Base-by-base conservation (phyloP, 805 yeast species). In the Blastobotrys mokoenaii region DNA sequence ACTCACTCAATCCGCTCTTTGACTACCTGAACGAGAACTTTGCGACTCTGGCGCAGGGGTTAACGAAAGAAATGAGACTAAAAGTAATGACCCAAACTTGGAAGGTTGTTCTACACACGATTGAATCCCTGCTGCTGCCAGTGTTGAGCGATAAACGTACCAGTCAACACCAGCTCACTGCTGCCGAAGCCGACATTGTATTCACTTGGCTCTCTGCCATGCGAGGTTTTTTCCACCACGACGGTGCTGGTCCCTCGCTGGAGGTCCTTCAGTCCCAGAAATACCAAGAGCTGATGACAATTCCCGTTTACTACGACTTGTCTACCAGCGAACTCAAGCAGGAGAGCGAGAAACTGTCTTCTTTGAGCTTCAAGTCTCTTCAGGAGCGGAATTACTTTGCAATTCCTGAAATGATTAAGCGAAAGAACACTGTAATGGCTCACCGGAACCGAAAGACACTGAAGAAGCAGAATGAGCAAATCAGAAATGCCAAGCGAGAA, bases 41-140 rank as follows among this genome's bases (percentile, higher is more conserved):
- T 40, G 72, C 72, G 44, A 79, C 82, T 1, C 64, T 86, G 35
- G 87, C 86, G 0, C 66, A 73, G 9, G 71, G 68, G 33, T 62
- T 86, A 35, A 74, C 85, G 0, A 66, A 71, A 15, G 78, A 72
- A 1, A 62, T 82, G 30, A 62, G 82, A 14, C 58, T 74, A 43
- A 74, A 76, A 51, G 84, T 85, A 0, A 82, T 86, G 84, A 56
- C 81, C 1, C 82, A 80, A 43, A 77, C 90, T 0, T 90, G 97
- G 97, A 65, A 68, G n/a, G 79, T 78, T 10, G 78, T 87, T 1
- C 67, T 90, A 6, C 64, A 69, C 2, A 71, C 79, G 18, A 83
- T 90, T 1, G 96, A 87, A 55, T 73, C 71, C 33, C 65, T 90
- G 14, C 60, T 88, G 3, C 63, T 90, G 4, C 97, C 97, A 0